Evolutionary conservation across 139 green algal genomes (phyloP).

Genomic region (Tetraselmis chui): DNA sequence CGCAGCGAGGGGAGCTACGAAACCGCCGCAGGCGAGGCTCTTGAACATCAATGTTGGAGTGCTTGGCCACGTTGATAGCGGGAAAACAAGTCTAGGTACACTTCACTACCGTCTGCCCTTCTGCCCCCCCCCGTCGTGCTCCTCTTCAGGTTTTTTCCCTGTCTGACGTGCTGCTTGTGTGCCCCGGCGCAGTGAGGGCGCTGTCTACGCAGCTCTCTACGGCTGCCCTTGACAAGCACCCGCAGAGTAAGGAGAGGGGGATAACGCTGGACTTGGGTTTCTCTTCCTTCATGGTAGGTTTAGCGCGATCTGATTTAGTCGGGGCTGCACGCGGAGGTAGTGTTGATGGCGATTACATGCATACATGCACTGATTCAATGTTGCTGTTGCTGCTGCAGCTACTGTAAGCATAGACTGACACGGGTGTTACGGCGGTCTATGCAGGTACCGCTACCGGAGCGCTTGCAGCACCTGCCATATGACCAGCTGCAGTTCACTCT

Average conservation of each 20-base stretch:
- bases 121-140: not conserved
- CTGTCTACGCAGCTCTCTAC: slow-evolving; percentile 88
- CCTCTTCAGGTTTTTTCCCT: not conserved
- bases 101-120: not conserved
- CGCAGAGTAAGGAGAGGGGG: slow-evolving; percentile 85
- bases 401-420: too few relatives aligned
- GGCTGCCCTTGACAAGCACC: slow-evolving; percentile 92
- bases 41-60: slow-evolving; percentile 90
- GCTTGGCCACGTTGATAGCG: slow-evolving; percentile 90
- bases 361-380: too few relatives aligned
- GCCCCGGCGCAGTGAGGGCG: slow-evolving; percentile 54
- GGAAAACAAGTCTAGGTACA: slow-evolving; percentile 89
- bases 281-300: slow-evolving; percentile 71
- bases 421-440: too few relatives aligned
- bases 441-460: slow-evolving; percentile 9
- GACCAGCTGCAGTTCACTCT: slow-evolving; percentile 84
- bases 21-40: not conserved
- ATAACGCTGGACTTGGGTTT: slow-evolving; percentile 98
- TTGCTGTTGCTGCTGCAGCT: not conserved
- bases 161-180: not conserved
- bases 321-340: too few relatives aligned
- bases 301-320: not conserved
- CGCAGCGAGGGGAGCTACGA: too few relatives aligned
- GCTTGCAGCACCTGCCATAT: slow-evolving; percentile 18
- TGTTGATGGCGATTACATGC: too few relatives aligned